Conservation (phyloP, 2,329 filamentous ascomycete genomes). For the Fusarium verticillioides region DNA sequence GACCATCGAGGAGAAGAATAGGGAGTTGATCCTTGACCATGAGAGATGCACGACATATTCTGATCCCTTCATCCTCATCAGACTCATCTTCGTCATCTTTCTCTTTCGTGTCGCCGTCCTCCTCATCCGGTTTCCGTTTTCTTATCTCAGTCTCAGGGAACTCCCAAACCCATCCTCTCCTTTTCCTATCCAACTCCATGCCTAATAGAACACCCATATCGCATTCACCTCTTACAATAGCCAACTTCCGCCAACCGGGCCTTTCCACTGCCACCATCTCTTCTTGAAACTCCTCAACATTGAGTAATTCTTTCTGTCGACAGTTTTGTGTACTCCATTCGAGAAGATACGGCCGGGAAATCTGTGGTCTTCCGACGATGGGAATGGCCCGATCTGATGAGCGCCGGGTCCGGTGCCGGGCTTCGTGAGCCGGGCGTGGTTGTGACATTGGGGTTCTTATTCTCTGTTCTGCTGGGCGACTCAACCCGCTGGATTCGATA, state of each 20-base stretch:
- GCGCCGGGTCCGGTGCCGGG: conserved; percentile 33
- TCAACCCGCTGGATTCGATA: neutral
- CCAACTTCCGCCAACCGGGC: conserved; percentile 36
- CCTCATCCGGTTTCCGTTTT: neutral
- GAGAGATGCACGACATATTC: conserved; percentile 39
- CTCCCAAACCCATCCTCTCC: conserved; percentile 39
- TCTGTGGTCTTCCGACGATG: conserved; percentile 8
- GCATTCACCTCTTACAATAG: conserved; percentile 38
- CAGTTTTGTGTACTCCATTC: conserved; percentile 40
- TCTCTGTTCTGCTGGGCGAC: neutral
- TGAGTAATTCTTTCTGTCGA: conserved; percentile 31
- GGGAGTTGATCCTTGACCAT: conserved; percentile 34
- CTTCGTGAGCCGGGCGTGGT: conserved; percentile 27
- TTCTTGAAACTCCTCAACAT: conserved; percentile 30
- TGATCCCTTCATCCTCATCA: conserved; percentile 28
- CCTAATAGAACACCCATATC: conserved; percentile 34
- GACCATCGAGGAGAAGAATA: conserved; percentile 40
- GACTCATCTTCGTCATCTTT: neutral
- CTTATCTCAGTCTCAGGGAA: conserved; percentile 36
- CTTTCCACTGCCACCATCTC: conserved; percentile 32
- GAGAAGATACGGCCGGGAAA: conserved; percentile 37
- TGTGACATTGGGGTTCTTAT: conserved; percentile 24
- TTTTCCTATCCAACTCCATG: conserved; percentile 30
- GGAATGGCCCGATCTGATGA: conserved; percentile 37
- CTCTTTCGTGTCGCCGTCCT: neutral